phyloP scores from a whole-genome alignment of 768 basidiomycete species.

The Rhizopogon salebrosus region DNA sequence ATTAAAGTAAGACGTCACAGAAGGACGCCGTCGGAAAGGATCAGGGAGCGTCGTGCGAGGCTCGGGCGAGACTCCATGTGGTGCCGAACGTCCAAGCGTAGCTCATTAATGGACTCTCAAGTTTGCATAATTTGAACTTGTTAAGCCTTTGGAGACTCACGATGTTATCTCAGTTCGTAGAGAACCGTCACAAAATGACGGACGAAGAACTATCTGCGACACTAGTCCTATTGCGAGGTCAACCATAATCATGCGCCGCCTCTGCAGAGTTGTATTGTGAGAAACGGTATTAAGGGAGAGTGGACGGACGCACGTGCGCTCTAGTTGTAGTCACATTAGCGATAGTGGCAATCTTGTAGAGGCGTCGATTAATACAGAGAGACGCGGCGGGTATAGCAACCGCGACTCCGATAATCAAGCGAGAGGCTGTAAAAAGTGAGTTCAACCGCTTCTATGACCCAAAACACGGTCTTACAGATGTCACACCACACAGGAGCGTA shows the following conservation, averaged over 20 bases:
- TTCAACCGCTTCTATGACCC: too few species aligned
- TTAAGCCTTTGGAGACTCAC: too few species aligned
- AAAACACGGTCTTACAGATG: conserved; percentile 47
- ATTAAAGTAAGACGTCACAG: too few species aligned
- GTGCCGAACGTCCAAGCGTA: too few species aligned
- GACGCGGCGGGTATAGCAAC: conserved; percentile 34
- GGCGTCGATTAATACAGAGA: conserved; percentile 42
- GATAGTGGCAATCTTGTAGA: conserved; percentile 24
- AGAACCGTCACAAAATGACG: too few species aligned
- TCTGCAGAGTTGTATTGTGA: conserved; percentile 18
- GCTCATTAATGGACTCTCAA: too few species aligned
- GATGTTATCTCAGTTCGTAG: too few species aligned
- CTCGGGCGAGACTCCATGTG: too few species aligned
- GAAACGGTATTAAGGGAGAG: neutral
- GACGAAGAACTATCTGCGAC: too few species aligned
- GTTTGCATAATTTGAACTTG: too few species aligned
- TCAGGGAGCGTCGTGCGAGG: too few species aligned
- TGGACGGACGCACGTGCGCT: neutral
- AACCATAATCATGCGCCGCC: conserved; percentile 43
- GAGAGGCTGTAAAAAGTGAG: conserved; percentile 38
- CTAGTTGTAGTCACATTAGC: neutral
- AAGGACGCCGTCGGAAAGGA: too few species aligned
- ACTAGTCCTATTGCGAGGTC: conserved; percentile 52
- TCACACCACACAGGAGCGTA: conserved; percentile 44
- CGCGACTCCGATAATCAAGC: conserved; percentile 25